A percentile compares a stretch with the other conserved stretches of the same genome.
Conservation (phyloP, 306 rosid species). For the Cyclanthera cordifolia region DNA sequence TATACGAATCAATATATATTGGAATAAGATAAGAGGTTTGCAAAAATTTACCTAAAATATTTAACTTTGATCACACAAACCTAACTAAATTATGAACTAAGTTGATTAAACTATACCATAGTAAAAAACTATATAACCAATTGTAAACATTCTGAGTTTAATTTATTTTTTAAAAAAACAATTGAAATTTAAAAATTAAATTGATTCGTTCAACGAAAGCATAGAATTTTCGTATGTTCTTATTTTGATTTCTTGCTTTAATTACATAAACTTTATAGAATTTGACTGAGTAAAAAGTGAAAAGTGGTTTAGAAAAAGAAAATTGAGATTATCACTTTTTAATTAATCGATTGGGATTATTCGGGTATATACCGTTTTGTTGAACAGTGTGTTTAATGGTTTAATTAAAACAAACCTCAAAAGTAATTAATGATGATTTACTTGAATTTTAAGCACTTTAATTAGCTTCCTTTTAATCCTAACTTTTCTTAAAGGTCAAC, state of each 20-base stretch:
- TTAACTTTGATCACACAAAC: background rate
- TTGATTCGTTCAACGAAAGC: too few species aligned
- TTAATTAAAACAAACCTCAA: background rate
- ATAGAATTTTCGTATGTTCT: background rate
- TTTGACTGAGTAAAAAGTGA: background rate
- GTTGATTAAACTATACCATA: background rate
- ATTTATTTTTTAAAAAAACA: too few species aligned
- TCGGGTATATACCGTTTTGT: conserved; percentile 11
- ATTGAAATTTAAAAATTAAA: too few species aligned
- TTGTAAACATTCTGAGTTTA: background rate
- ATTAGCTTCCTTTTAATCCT: background rate
- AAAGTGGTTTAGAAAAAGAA: background rate
- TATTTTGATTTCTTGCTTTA: background rate
- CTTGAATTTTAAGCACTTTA: background rate
- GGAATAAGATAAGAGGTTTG: background rate
- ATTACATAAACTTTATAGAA: background rate
- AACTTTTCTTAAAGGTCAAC: conserved; percentile 5
- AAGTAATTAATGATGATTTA: conserved; percentile 1
- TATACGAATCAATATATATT: too few species aligned
- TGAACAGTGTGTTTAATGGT: background rate
- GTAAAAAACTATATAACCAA: background rate
- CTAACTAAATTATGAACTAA: too few species aligned
- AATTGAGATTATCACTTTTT: background rate
- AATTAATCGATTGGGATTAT: background rate
- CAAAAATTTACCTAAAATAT: background rate